A percentile compares a stretch with the other conserved stretches of the same genome.
Evolutionary conservation across 768 basidiomycete species (phyloP).

Genomic region (Lactarius pseudohatsudake): DNA sequence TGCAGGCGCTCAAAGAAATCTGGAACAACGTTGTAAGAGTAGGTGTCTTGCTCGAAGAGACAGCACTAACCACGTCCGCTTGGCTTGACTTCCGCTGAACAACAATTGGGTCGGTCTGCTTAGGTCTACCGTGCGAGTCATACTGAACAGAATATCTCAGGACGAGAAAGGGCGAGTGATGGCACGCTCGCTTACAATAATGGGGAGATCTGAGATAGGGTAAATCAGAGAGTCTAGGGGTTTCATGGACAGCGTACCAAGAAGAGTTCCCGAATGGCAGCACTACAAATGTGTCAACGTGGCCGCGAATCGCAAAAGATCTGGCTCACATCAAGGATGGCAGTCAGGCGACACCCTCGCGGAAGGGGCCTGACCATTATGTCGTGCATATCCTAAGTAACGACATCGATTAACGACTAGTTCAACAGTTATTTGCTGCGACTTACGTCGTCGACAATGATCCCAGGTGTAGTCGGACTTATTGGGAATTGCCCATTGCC

Average conservation of each 20-base stretch:
- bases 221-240: not conserved
- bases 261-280: constrained; percentile 9
- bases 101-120: too few relatives aligned
- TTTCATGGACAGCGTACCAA: constrained; percentile 1
- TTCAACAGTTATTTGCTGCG: too few relatives aligned
- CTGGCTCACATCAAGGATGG: constrained; percentile 10
- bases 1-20: constrained; percentile 10
- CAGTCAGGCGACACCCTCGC: constrained; percentile 12
- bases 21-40: not conserved
- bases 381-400: not conserved
- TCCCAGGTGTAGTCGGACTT: not conserved
- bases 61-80: constrained; percentile 4
- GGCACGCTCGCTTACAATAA: not conserved
- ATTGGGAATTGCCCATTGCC: not conserved
- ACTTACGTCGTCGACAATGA: constrained; percentile 13
- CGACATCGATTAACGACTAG: not conserved
- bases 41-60: too few relatives aligned
- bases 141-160: constrained; percentile 4
- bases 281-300: not conserved
- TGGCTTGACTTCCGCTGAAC: not conserved
- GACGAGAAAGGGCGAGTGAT: not conserved
- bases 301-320: not conserved
- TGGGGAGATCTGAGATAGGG: constrained; percentile 10
- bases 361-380: constrained; percentile 13
- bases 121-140: not conserved